Percentiles rank a stretch among this genome's conserved stretches.
Conservation (phyloP, 129 eudicot genomes). For the carrot (Daucus carota) region DNA sequence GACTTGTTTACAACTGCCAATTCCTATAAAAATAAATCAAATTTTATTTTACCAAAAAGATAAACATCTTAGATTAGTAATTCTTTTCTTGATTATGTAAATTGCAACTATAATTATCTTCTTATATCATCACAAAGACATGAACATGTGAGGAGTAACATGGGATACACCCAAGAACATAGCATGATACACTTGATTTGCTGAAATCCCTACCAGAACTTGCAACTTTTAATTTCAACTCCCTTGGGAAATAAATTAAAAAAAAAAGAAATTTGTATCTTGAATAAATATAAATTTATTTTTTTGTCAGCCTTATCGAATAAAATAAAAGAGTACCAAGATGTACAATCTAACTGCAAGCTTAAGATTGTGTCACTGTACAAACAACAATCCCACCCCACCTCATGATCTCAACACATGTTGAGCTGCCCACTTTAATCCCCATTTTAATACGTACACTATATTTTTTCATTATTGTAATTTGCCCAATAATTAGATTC, state of each 20-base stretch:
- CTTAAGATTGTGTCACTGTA: not conserved
- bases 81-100: not conserved
- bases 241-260: not conserved
- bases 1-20: not conserved
- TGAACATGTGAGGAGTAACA: constrained; percentile 5
- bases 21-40: not conserved
- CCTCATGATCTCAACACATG: not conserved
- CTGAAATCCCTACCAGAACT: not conserved
- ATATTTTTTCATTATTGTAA: too few relatives aligned
- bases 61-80: not conserved
- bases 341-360: not conserved
- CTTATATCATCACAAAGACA: not conserved
- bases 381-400: not conserved
- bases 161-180: constrained; percentile 4
- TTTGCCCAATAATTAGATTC: too few relatives aligned
- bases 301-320: not conserved
- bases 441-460: too few relatives aligned
- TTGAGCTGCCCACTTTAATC: not conserved
- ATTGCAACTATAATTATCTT: not conserved
- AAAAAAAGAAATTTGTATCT: not conserved
- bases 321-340: not conserved
- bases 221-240: not conserved
- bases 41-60: not conserved
- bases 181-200: not conserved
- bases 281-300: not conserved